Base-by-base conservation (phyloP, 164 flowering plant species). In the Akebia trifoliata region DNA sequence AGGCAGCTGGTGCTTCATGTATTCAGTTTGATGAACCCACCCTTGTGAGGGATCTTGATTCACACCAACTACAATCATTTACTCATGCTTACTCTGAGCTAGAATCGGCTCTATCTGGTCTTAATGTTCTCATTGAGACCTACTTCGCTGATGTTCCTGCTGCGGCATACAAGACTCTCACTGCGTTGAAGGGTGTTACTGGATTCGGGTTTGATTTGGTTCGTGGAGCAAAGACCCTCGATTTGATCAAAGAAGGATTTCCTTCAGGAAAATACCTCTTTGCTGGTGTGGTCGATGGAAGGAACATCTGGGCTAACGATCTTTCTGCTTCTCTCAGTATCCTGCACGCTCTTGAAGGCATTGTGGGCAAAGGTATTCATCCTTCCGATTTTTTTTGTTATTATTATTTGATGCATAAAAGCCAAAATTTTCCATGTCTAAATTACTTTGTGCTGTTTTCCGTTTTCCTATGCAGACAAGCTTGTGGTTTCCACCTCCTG, bases 261-360 rank as follows among this genome's bases (percentile, higher is more conserved):
- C 97, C 97, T 26, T 54, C 76, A 8, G 86, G 78, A 37, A 90
- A 85, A 63, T 80, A 66, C 71, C 81, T 90, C 7, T 90, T 87
- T 78, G 96, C 96, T 77, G 97, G 97, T 57, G 73, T 91, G 36
- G 95, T 91, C 67, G 98, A 91, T 74, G 98, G 98, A 65, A 85
- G 98, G 72, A 91, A 91, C 72, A 86, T 91, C 54, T 91, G 98
- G 98, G 96, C 98, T 35, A 88, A 92, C 61, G 87, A 92, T 70
- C 89, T 92, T 57, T 73, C 83, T 54, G 65, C 80, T 62, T 91
- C 98, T 57, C 77, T 91, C 45, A 55, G 30, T 18, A 74, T 76
- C 46, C 73, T 92, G 29, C 48, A 78, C 15, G 47, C 69, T 48
- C 93, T 92, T 65, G 90, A 83, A 72, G 75, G 75, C 66, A 58